Evolutionary conservation across 345 rosid species (phyloP).

Genomic region (Camelina neglecta): DNA sequence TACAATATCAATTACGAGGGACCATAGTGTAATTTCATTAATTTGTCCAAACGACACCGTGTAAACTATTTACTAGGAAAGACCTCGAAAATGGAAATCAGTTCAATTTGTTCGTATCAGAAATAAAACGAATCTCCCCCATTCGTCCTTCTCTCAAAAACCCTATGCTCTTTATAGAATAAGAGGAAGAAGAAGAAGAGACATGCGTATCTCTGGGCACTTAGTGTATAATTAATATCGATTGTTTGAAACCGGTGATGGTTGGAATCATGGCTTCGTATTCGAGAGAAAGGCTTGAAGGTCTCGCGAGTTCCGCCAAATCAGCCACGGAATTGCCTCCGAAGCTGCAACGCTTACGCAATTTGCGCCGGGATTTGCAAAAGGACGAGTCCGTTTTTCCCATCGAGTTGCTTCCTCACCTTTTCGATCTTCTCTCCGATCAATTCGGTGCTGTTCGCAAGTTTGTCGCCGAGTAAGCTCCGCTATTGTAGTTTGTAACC

Average conservation of each 20-base stretch:
- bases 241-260: conserved; percentile 38
- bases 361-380: conserved; percentile 56
- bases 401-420: conserved; percentile 70
- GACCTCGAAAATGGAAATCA: conserved; percentile 16
- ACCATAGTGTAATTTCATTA: neutral
- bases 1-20: neutral
- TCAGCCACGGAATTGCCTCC: conserved; percentile 62
- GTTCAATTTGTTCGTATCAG: conserved; percentile 11
- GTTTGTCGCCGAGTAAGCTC: conserved; percentile 67
- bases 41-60: conserved; percentile 15
- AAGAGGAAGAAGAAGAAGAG: neutral
- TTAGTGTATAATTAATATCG: neutral
- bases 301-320: conserved; percentile 61
- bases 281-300: conserved; percentile 60
- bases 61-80: neutral
- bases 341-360: conserved; percentile 70
- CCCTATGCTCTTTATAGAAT: conserved; percentile 31
- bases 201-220: conserved; percentile 28
- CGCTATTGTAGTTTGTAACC: conserved; percentile 6
- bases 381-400: conserved; percentile 50
- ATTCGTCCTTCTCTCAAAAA: conserved; percentile 7
- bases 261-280: conserved; percentile 57
- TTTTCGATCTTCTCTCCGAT: conserved; percentile 75
- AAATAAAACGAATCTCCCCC: conserved; percentile 38
- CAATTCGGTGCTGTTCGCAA: conserved; percentile 77